Conservation (phyloP, 805 yeast genomes). For the Cyberlindnera americana region DNA sequence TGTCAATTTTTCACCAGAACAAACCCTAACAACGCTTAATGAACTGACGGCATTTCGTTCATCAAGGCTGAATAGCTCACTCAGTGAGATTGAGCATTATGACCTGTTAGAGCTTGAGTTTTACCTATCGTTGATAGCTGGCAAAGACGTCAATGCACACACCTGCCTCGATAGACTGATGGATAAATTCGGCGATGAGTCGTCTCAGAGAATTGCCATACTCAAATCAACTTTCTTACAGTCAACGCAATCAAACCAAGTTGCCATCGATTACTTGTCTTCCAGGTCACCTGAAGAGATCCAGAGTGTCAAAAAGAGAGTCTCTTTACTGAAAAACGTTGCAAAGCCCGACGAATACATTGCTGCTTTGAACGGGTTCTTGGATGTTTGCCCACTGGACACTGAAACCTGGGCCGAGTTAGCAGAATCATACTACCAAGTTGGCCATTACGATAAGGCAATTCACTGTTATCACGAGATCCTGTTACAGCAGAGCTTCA, state of each 20-base stretch:
- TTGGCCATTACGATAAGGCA: slow-evolving; percentile 66
- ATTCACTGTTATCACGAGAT: slow-evolving; percentile 69
- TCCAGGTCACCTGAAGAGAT: slow-evolving; percentile 26
- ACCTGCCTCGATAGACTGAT: slow-evolving; percentile 55
- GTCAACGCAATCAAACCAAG: slow-evolving; percentile 42
- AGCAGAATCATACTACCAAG: slow-evolving; percentile 54
- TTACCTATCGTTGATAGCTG: slow-evolving; percentile 55
- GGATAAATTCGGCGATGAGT: slow-evolving; percentile 61
- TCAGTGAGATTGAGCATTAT: slow-evolving; percentile 41
- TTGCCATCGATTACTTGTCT: slow-evolving; percentile 36
- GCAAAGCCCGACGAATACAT: slow-evolving; percentile 40
- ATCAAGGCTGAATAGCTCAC: slow-evolving; percentile 20
- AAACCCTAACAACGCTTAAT: slow-evolving; percentile 33
- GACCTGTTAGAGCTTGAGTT: slow-evolving; percentile 69
- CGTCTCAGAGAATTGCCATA: slow-evolving; percentile 53
- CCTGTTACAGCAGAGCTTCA: slow-evolving; percentile 61
- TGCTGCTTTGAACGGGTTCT: slow-evolving; percentile 46
- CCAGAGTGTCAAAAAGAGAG: slow-evolving; percentile 24
- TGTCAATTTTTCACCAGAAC: slow-evolving; percentile 44
- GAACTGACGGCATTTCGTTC: slow-evolving; percentile 16
- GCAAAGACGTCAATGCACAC: slow-evolving; percentile 70
- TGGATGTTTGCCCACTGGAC: slow-evolving; percentile 72
- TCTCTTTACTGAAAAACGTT: slow-evolving; percentile 16
- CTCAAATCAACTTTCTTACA: slow-evolving; percentile 56
- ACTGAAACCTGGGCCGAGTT: slow-evolving; percentile 76